Percentiles rank a stretch among this genome's conserved stretches.
Conservation (phyloP, 2,329 filamentous ascomycete species). For the Alternaria sp. region DNA sequence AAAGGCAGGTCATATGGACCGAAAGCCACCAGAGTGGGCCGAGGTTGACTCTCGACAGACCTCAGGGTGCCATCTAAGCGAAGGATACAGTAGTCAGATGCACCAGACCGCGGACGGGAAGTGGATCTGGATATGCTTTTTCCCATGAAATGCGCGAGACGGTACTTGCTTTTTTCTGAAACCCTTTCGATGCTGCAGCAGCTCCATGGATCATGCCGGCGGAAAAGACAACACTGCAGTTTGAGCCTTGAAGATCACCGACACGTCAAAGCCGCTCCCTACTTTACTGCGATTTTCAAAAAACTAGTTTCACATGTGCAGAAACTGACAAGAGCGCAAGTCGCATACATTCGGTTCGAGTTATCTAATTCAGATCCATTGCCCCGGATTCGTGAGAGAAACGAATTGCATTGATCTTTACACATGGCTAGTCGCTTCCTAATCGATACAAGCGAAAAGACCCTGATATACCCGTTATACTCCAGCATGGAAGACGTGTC, state of each 20-base stretch:
- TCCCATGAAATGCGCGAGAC: not conserved
- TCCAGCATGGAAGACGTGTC: not conserved
- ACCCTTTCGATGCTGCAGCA: not conserved
- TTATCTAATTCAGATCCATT: not conserved
- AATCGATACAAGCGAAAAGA: not conserved
- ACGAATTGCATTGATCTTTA: not conserved
- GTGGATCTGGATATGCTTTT: not conserved
- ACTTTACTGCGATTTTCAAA: not conserved
- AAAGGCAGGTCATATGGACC: not conserved
- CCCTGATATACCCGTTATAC: not conserved
- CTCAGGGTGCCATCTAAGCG: slow-evolving; percentile 3
- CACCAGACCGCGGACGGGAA: not conserved
- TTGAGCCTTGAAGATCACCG: not conserved
- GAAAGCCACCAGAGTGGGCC: not conserved
- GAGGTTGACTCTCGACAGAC: not conserved
- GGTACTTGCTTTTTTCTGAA: not conserved
- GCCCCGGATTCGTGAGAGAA: not conserved
- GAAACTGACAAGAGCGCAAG: not conserved
- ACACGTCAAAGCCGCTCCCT: not conserved
- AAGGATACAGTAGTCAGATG: not conserved
- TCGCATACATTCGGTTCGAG: not conserved
- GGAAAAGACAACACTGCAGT: not conserved
- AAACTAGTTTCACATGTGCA: not conserved
- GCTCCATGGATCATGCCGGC: not conserved
- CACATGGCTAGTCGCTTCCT: not conserved